Evolutionary conservation across 2,329 filamentous ascomycete genomes (phyloP).

Genomic region (Pseudocercospora vitis): DNA sequence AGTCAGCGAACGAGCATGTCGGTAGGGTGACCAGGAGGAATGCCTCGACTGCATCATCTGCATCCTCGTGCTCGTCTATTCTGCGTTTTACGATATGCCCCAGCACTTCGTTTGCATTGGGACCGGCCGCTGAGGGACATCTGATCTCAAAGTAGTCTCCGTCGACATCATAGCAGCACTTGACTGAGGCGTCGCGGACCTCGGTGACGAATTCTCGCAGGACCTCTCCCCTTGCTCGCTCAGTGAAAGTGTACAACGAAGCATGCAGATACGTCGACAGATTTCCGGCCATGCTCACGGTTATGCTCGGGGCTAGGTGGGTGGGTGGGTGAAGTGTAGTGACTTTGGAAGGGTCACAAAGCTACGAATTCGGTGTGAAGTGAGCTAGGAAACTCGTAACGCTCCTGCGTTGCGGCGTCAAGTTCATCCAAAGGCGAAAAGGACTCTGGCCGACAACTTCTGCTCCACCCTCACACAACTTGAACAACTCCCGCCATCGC

Average conservation of each 20-base stretch:
- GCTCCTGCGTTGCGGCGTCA: too few relatives aligned
- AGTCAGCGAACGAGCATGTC: neutral
- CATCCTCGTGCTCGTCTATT: constrained; percentile 23
- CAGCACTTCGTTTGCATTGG: constrained; percentile 26
- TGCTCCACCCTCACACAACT: too few relatives aligned
- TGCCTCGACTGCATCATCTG: constrained; percentile 22
- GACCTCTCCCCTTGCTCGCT: constrained; percentile 22
- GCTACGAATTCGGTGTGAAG: too few relatives aligned
- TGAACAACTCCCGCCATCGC: too few relatives aligned
- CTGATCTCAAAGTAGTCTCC: constrained; percentile 15
- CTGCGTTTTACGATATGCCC: constrained; percentile 18
- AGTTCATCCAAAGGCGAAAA: too few relatives aligned
- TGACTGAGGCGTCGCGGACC: constrained; percentile 25
- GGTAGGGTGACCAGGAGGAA: neutral
- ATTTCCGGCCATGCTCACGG: constrained; percentile 24
- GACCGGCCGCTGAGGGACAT: constrained; percentile 15
- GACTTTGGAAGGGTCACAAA: too few relatives aligned
- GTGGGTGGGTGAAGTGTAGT: too few relatives aligned
- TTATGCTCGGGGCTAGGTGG: too few relatives aligned
- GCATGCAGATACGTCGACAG: constrained; percentile 31
- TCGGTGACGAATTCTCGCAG: constrained; percentile 24
- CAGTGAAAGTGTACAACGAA: constrained; percentile 31
- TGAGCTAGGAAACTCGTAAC: too few relatives aligned
- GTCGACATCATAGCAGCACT: constrained; percentile 24
- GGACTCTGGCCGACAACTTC: too few relatives aligned